Conservation (phyloP, 345 rosid genomes). For the Arabis alpina region DNA sequence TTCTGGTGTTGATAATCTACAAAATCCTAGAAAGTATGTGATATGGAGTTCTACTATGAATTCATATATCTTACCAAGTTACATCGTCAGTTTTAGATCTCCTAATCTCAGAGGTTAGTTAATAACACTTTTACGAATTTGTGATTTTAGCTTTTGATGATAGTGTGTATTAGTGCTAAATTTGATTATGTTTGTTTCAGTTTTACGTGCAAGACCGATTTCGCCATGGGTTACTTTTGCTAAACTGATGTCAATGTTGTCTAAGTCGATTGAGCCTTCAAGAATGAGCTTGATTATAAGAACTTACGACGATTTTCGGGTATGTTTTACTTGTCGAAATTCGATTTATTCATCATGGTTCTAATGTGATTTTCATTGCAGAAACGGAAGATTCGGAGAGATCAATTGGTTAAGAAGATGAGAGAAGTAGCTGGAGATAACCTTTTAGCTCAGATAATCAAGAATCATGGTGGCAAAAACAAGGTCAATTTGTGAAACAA, state of each 20-base stretch:
- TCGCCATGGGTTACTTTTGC: conserved; percentile 84
- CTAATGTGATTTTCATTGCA: conserved; percentile 25
- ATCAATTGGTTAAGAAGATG: conserved; percentile 36
- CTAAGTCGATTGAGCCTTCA: conserved; percentile 53
- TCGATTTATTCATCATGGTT: too few relatives aligned
- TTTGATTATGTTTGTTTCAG: neutral
- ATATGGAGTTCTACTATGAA: conserved; percentile 72
- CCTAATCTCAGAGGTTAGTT: conserved; percentile 44
- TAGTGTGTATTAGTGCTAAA: neutral
- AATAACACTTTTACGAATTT: neutral
- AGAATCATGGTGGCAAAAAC: conserved; percentile 34
- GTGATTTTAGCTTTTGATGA: neutral
- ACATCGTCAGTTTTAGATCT: conserved; percentile 59
- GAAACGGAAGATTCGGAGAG: conserved; percentile 43
- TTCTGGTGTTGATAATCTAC: conserved; percentile 61
- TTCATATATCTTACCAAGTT: conserved; percentile 65
- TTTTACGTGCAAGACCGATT: conserved; percentile 46
- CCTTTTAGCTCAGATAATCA: conserved; percentile 40
- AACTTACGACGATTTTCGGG: conserved; percentile 51
- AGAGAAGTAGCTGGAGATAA: conserved; percentile 45
- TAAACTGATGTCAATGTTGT: conserved; percentile 54
- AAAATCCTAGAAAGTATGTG: conserved; percentile 56
- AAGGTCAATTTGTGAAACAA: conserved; percentile 17
- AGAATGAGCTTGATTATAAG: conserved; percentile 50
- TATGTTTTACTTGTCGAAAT: too few relatives aligned